Conservation (phyloP, 2,329 filamentous ascomycete genomes). For the Cladophialophora chaetospira region DNA sequence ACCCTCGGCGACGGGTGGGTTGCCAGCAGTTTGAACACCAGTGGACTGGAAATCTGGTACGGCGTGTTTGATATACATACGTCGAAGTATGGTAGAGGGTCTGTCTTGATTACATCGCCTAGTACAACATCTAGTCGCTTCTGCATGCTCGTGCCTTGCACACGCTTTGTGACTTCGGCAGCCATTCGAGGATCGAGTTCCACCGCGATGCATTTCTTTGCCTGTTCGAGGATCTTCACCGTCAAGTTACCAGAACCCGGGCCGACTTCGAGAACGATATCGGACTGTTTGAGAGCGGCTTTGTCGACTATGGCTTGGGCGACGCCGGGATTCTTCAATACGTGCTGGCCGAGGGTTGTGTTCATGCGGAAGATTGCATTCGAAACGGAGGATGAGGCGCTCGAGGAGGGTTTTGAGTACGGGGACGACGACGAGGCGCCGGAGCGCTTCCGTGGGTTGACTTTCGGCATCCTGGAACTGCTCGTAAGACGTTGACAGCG, state of each 20-base stretch:
- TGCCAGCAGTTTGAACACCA: conserved; percentile 87
- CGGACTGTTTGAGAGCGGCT: conserved; percentile 85
- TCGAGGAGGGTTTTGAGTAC: conserved; percentile 50
- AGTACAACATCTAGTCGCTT: conserved; percentile 84
- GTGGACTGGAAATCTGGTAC: conserved; percentile 81
- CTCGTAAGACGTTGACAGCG: too few relatives aligned
- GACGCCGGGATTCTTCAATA: conserved; percentile 88
- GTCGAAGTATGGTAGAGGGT: conserved; percentile 71
- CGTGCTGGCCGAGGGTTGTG: conserved; percentile 84
- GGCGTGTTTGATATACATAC: conserved; percentile 81
- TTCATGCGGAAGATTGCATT: conserved; percentile 99
- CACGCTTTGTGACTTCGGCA: conserved; percentile 88
- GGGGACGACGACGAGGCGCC: conserved; percentile 40
- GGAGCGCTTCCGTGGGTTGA: conserved; percentile 56
- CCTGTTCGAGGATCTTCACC: conserved; percentile 82
- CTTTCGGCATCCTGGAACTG: conserved; percentile 59
- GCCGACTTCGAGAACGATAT: conserved; percentile 86
- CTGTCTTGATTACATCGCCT: conserved; percentile 90
- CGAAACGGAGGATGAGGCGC: conserved; percentile 48
- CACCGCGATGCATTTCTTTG: conserved; percentile 79
- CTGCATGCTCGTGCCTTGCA: conserved; percentile 83
- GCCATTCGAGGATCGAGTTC: conserved; percentile 97
- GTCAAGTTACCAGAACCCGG: conserved; percentile 89
- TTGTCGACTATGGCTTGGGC: conserved; percentile 82
- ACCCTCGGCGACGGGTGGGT: conserved; percentile 78